A percentile compares a stretch with the other conserved stretches of the same genome.
Evolutionary conservation across 2,329 filamentous ascomycete genomes (phyloP).

Genomic region (Talaromyces verruculosus): DNA sequence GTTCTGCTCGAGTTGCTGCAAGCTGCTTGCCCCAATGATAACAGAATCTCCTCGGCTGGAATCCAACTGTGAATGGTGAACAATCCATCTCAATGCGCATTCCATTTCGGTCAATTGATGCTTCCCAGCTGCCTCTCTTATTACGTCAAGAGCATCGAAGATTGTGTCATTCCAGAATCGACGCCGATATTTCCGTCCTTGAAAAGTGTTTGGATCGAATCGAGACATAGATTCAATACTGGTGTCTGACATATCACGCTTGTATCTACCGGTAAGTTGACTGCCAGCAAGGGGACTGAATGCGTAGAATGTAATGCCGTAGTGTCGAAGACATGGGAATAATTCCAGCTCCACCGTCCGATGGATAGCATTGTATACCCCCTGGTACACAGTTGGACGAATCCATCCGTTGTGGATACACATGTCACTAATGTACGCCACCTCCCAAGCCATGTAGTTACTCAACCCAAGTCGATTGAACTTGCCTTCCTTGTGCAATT

Average conservation of each 20-base stretch:
- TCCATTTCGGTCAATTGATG: conserved; percentile 17
- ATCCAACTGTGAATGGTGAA: background rate
- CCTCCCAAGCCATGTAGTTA: conserved; percentile 51
- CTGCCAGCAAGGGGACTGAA: conserved; percentile 50
- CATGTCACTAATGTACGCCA: conserved; percentile 50
- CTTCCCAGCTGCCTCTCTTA: conserved; percentile 39
- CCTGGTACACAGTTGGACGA: conserved; percentile 50
- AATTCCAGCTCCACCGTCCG: conserved; percentile 44
- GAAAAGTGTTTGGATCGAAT: background rate
- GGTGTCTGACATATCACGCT: conserved; percentile 34
- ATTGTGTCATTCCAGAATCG: conserved; percentile 40
- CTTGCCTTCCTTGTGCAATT: conserved; percentile 46
- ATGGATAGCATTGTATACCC: conserved; percentile 44
- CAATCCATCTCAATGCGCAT: conserved; percentile 35
- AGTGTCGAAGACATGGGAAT: conserved; percentile 44
- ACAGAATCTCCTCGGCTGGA: conserved; percentile 34
- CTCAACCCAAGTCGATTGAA: conserved; percentile 49
- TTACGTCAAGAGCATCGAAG: conserved; percentile 46
- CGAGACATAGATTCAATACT: conserved; percentile 31
- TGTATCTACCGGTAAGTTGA: conserved; percentile 41
- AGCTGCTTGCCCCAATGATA: conserved; percentile 41
- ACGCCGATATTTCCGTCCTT: background rate
- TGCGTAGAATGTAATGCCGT: conserved; percentile 44
- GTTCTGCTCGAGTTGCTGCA: conserved; percentile 42
- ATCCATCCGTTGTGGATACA: conserved; percentile 44